Conservation (phyloP, 768 basidiomycete species). For the Trametes gibbosa region DNA sequence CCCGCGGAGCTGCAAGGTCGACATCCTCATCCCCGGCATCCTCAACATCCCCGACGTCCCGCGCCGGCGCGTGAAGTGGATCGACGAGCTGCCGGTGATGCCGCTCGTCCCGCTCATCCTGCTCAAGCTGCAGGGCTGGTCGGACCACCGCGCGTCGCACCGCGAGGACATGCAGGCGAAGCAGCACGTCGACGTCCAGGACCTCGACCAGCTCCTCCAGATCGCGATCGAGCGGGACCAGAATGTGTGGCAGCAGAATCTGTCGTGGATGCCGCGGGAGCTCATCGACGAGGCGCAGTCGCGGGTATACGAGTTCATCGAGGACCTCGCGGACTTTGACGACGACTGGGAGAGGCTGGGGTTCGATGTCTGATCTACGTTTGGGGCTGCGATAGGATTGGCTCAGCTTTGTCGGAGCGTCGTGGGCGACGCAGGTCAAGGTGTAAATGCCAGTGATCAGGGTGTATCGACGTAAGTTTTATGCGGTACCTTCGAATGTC, state of each 20-base stretch:
- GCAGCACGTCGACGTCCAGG: constrained; percentile 37
- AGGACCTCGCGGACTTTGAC: not conserved
- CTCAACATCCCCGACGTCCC: constrained; percentile 28
- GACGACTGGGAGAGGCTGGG: constrained; percentile 3
- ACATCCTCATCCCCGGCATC: constrained; percentile 29
- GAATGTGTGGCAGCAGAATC: not conserved
- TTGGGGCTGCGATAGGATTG: not conserved
- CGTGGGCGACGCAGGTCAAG: too few species aligned
- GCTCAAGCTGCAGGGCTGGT: constrained; percentile 32
- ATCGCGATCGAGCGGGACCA: constrained; percentile 25
- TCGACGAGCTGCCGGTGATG: constrained; percentile 26
- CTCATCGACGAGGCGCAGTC: constrained; percentile 6
- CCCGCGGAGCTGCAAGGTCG: constrained; percentile 26
- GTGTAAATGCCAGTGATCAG: too few species aligned
- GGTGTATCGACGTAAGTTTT: too few species aligned
- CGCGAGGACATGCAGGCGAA: constrained; percentile 35
- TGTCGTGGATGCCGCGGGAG: constrained; percentile 18
- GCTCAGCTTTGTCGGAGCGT: too few species aligned
- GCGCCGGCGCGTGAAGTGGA: not conserved
- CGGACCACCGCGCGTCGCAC: constrained; percentile 29
- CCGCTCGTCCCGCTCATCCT: constrained; percentile 29
- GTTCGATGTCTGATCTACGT: not conserved
- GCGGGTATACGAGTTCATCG: constrained; percentile 9
- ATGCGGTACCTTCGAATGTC: too few species aligned
- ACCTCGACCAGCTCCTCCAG: constrained; percentile 39